Evolutionary conservation across 1,139 yeast species (phyloP).

Genomic region (Sugiyamaella castrensis): DNA sequence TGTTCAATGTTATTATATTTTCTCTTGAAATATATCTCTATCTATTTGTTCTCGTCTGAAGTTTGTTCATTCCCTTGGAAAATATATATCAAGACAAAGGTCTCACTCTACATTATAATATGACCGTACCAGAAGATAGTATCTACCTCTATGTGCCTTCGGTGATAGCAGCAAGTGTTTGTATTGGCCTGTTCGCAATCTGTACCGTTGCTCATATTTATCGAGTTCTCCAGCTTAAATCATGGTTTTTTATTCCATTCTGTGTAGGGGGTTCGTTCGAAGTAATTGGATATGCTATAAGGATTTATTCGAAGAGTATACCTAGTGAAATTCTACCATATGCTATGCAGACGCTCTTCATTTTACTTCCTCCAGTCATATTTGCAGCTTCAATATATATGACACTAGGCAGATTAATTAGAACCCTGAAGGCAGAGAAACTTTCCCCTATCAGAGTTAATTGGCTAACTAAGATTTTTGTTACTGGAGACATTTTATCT

Average conservation of each 20-base stretch:
- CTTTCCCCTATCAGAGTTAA: constrained; percentile 37
- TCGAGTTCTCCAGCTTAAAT: constrained; percentile 17
- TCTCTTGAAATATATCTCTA: too few relatives aligned
- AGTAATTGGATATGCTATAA: constrained; percentile 39
- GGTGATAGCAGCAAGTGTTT: constrained; percentile 21
- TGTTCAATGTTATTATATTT: too few relatives aligned
- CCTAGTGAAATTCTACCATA: constrained; percentile 33
- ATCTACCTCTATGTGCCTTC: constrained; percentile 17
- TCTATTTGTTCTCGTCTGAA: too few relatives aligned
- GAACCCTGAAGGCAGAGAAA: constrained; percentile 32
- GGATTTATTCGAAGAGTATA: constrained; percentile 32
- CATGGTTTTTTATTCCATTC: constrained; percentile 25
- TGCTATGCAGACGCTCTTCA: constrained; percentile 39
- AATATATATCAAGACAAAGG: too few relatives aligned
- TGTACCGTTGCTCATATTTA: constrained; percentile 19
- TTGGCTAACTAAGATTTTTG: constrained; percentile 43
- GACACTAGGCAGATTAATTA: constrained; percentile 42
- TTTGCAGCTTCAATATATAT: constrained; percentile 48
- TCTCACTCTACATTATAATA: too few relatives aligned
- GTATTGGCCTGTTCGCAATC: constrained; percentile 22
- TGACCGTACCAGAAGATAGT: too few relatives aligned
- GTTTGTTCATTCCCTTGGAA: too few relatives aligned
- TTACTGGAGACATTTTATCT: constrained; percentile 45
- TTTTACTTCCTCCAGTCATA: constrained; percentile 46
- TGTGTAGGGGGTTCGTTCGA: constrained; percentile 26